Conservation (phyloP, 2,329 filamentous ascomycete species). For the Cordyceps tenuipes region DNA sequence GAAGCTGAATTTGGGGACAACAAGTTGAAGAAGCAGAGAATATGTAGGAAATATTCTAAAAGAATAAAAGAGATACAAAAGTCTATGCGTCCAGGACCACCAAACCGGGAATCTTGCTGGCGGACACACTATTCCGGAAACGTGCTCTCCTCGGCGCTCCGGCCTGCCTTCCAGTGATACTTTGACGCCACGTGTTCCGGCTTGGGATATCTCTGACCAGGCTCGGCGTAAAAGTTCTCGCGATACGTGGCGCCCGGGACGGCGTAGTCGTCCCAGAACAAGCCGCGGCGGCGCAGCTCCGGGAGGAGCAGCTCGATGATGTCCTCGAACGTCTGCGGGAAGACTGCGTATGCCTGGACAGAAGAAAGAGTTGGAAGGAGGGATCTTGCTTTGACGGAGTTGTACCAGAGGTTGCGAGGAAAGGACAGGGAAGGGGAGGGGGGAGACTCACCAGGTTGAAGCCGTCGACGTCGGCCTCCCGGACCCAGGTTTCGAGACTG, state of each 20-base stretch:
- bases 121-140: neutral
- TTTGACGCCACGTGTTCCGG: conserved; percentile 30
- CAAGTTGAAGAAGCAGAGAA: too few relatives aligned
- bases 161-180: conserved; percentile 29
- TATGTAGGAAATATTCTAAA: too few relatives aligned
- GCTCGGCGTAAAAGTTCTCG: neutral
- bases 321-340: conserved; percentile 57
- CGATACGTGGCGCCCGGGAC: conserved; percentile 32
- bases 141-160: neutral
- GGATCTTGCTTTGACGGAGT: too few relatives aligned
- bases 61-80: too few relatives aligned
- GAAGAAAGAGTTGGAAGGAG: too few relatives aligned
- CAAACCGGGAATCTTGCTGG: neutral
- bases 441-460: conserved; percentile 24
- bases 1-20: too few relatives aligned
- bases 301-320: conserved; percentile 56
- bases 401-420: too few relatives aligned
- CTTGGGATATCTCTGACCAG: conserved; percentile 18
- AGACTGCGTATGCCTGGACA: conserved; percentile 23
- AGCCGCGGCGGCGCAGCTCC: conserved; percentile 48
- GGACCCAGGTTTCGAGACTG: conserved; percentile 26
- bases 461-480: conserved; percentile 54
- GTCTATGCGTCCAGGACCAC: too few relatives aligned
- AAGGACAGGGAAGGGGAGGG: neutral
- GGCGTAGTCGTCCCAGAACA: conserved; percentile 45